Base-by-base conservation (phyloP, 2,329 filamentous ascomycete species). In the Ophiostoma perfectum region DNA sequence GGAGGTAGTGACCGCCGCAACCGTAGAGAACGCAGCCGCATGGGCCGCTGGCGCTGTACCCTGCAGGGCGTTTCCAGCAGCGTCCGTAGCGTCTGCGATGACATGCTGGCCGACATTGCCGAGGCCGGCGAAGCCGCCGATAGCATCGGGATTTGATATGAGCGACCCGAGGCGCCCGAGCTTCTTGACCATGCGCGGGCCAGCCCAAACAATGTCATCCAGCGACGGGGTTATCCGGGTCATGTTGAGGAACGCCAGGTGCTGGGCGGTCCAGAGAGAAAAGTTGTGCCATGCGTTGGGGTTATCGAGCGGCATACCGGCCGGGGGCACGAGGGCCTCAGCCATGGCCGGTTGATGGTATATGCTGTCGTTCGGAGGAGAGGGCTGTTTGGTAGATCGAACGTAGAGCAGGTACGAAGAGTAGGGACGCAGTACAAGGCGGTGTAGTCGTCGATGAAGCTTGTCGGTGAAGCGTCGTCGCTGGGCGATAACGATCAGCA, bases 121-220 rank as follows among this genome's bases (percentile, higher is more conserved):
- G 16, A 72, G 38, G 62, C 67, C 42, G 58, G 67, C 70, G 70
- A 85, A 82, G 73, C 83, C 81, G 74, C 89, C 86, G 66, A 9
- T 14, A 67, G 84, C 81, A 73, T 90, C 88, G 12, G 85, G 81
- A 45, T 85, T 78, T 47, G 84, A 80, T 68, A 87, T 82, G 73
- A 89, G 84, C n/a, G 84, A 86, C 66, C 88, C 86, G 49, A 90
- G 82, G 74, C 84, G 87, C 66, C 88, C 86, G 55, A 90, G 82
- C 76, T 86, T 88, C 77, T 84, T 87, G 44, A 91, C 83, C 75
- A 93, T 87, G 69, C 90, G 84, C 65, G 90, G 90, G 4, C 90
- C 84, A 18, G 86, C 89, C 77, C 86, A 82, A 71, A 91, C 82
- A 64, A 93, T 79, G 74, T 92, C 89, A 76, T 86, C 87, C 18